These are phyloP conservation scores for Melampsora larici-populina DNA, from an alignment of 1,284 basidiomycete species.

Conservation along the genomic window DNA sequence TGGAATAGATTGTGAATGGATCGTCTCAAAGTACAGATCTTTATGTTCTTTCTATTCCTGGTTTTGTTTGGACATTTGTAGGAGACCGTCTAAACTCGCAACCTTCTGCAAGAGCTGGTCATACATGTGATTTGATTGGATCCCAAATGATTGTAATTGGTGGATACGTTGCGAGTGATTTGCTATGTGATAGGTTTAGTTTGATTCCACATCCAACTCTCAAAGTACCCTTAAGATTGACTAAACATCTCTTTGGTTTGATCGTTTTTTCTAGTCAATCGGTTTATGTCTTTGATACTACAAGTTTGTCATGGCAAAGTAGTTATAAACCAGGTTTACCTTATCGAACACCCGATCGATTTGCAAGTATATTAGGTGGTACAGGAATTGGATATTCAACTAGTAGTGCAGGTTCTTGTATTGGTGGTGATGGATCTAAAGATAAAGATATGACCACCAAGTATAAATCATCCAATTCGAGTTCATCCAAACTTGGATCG, in stretches of 20 bases:
- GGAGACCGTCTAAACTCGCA: conserved; percentile 46
- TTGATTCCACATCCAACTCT: background rate
- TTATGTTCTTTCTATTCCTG: conserved; percentile 48
- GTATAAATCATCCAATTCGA: background rate
- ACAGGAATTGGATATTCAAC: conserved; percentile 45
- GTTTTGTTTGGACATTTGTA: conserved; percentile 48
- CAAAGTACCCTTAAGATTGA: background rate
- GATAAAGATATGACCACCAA: conserved; percentile 26
- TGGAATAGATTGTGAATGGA: conserved; percentile 46
- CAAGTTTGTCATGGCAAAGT: conserved; percentile 45
- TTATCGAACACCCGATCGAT: conserved; percentile 45
- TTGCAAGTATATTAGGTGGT: conserved; percentile 46
- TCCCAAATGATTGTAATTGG: conserved; percentile 49
- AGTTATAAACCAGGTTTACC: conserved; percentile 44
- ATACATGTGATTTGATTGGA: conserved; percentile 48
- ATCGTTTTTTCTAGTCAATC: conserved; percentile 38
- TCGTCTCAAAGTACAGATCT: conserved; percentile 47
- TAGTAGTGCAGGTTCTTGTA: conserved; percentile 44
- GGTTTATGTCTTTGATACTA: conserved; percentile 48
- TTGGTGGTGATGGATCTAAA: conserved; percentile 45
- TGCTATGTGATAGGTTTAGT: conserved; percentile 47
- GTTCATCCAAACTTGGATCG: background rate
- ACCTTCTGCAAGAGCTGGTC: conserved; percentile 48
- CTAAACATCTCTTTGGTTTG: background rate
- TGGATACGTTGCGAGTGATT: conserved; percentile 46